Evolutionary conservation across 176 grass and related monocot genomes (phyloP).

Genomic region (Tuctoria greenei): DNA sequence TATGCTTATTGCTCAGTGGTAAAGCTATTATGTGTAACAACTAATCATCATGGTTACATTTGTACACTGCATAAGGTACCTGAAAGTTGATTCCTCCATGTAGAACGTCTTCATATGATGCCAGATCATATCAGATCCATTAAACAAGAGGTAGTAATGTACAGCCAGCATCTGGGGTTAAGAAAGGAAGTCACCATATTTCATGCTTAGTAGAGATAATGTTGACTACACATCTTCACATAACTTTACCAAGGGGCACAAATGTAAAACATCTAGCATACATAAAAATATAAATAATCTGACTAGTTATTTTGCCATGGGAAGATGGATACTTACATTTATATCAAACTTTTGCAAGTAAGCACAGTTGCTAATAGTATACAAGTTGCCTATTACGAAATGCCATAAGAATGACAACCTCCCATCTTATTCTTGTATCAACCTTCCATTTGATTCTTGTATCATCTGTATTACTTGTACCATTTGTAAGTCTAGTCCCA

Average conservation of each 20-base stretch:
- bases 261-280: no score
- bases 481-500: neutral
- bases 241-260: slow-evolving; percentile 2
- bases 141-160: slow-evolving; percentile 96
- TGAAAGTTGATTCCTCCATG: slow-evolving; percentile 71
- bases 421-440: neutral
- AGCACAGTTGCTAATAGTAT: neutral
- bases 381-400: neutral
- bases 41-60: slow-evolving; percentile 6
- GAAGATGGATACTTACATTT: neutral
- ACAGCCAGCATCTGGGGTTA: slow-evolving; percentile 78
- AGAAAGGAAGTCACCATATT: slow-evolving; percentile 22
- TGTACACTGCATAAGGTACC: slow-evolving; percentile 44
- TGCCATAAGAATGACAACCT: neutral
- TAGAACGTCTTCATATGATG: slow-evolving; percentile 87
- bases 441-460: no score
- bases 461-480: neutral
- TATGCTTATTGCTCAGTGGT: neutral
- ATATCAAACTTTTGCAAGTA: neutral
- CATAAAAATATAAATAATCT: no score
- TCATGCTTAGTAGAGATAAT: slow-evolving; percentile 34
- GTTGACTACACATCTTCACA: neutral
- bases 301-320: neutral
- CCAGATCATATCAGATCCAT: slow-evolving; percentile 80
- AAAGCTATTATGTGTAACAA: neutral